Base-by-base conservation (phyloP, 2,329 filamentous ascomycete species). In the Pseudogymnoascus sp. region DNA sequence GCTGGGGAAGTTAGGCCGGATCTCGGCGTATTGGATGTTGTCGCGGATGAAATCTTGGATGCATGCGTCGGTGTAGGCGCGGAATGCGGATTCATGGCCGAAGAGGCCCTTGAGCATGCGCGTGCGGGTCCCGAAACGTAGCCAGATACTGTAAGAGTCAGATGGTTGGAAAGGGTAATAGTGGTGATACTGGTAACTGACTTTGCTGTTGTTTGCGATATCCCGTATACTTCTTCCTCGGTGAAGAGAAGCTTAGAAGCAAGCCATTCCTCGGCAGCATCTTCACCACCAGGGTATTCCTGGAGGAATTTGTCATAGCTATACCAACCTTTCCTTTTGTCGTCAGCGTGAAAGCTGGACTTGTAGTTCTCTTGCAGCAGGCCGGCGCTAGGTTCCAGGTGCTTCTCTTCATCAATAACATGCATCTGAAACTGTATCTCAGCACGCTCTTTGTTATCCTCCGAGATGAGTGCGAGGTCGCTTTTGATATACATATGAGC, bases 21-120 rank as follows among this genome's bases (percentile, higher is more conserved):
- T 82, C 73, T 90, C 87, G 28, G 86, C 86, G 67, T 89, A 90
- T 73, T 87, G 86, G 66, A 90, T 85, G 45, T 83, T 83, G 69
- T 90, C 86, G 5, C 76, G 69, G 22, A 84, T 80, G 71, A 90
- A 85, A 64, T 84, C 82, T 63, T 85, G 75, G 9, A 89, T 82
- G 19, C 83, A 84, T 2, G 75, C 71, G 8, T 77, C 75, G 2
- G 86, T 87, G 67, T 90, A 90, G 71, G 74, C 76, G 55, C 77
- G 76, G 69, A 85, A 89, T 3, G 85, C 84, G 3, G 76, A 78
- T 69, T 84, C 80, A 67, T 89, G 89, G 70, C 87, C 87, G 68
- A 89, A 81, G 0, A 90, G 76, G 0, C 87, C 87, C 69, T 90
- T 90, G 80, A 90, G 89, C 76, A 87, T 87, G 59, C 85, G 80